A percentile compares a stretch with the other conserved stretches of the same genome.
Evolutionary conservation across 208 protist species (phyloP).

Genomic region (Trypanosoma rangeli): DNA sequence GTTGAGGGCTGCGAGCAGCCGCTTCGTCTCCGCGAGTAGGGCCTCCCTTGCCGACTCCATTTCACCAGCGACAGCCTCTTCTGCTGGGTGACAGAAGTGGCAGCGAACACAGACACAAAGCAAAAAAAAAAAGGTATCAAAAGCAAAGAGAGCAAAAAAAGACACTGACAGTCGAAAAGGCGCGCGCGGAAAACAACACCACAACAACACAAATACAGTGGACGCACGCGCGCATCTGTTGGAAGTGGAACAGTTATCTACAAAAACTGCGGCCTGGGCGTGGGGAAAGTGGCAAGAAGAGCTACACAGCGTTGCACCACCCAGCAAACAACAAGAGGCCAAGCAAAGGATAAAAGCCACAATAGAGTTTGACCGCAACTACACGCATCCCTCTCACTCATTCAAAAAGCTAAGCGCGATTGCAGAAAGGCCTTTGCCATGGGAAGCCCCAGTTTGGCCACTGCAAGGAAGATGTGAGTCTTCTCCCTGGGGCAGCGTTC

Average conservation of each 20-base stretch:
- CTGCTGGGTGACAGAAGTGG: neutral
- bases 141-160: conserved; percentile 5
- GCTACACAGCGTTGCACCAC: conserved; percentile 1
- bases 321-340: neutral
- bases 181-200: too few relatives aligned
- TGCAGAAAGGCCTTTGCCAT: conserved; percentile 43
- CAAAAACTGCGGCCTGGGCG: neutral
- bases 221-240: neutral
- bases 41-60: conserved; percentile 19
- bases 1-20: conserved; percentile 27
- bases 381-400: neutral
- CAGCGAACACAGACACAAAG: neutral
- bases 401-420: conserved; percentile 7
- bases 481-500: conserved; percentile 41
- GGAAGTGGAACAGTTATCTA: neutral
- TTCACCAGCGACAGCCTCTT: neutral
- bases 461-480: conserved; percentile 60
- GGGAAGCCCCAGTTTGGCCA: conserved; percentile 35
- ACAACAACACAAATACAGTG: too few relatives aligned
- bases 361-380: neutral
- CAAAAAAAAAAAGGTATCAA: conserved; percentile 1
- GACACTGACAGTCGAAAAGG: neutral
- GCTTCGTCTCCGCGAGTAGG: conserved; percentile 21
- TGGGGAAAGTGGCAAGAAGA: conserved; percentile 12
- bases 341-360: neutral